Base-by-base conservation (phyloP, 179 eudicot species). In the Spinacia oleracea region DNA sequence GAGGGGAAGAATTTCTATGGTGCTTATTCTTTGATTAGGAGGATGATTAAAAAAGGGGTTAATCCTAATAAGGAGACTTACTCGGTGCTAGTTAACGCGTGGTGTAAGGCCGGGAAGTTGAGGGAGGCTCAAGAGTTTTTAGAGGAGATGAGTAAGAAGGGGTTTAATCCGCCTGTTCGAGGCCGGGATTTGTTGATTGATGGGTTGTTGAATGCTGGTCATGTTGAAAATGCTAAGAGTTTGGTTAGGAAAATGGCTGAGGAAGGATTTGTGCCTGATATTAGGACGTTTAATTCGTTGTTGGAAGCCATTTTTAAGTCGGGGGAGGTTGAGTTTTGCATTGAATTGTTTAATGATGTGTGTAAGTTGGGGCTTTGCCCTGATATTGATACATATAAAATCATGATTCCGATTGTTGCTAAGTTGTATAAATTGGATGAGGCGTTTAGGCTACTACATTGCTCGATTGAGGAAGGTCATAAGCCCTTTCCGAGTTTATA, bases 31-130 rank as follows among this genome's bases (percentile, higher is more conserved):
- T 84, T 95, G 92, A 80, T 95, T 74, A 85, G 98, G 73, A 82
- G 98, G 75, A 95, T 95, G 98, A 81, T 89, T 35, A 80, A 94
- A 25, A 91, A 88, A 83, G 96, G 97, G 48, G 50, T 20, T n/a
- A 84, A 56, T 1, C 98, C 98, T 0, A 85, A 88, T 81, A 95
- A 95, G 84, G 89, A 82, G 81, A 93, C 96, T 12, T 95, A 93
- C 78, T 84, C 93, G 27, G 80, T 93, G 46, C 95, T 95, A 21
- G 98, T 95, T 4, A 91, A 87, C 23, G 98, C 91, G 20, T 95
- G 98, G 98, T 95, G 98, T 82, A 89, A 91, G 42, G 91, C 96
- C 1, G 98, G 98, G 79, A 95, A 93, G 81, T 77, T 92, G 89
- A 85, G 83, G 76, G 98, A 95, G 83, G 98, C 98, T 0, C 91